These are phyloP conservation scores for Ogataea sp. DNA, from an alignment of 805 yeast genomes.

Conservation along the genomic window DNA sequence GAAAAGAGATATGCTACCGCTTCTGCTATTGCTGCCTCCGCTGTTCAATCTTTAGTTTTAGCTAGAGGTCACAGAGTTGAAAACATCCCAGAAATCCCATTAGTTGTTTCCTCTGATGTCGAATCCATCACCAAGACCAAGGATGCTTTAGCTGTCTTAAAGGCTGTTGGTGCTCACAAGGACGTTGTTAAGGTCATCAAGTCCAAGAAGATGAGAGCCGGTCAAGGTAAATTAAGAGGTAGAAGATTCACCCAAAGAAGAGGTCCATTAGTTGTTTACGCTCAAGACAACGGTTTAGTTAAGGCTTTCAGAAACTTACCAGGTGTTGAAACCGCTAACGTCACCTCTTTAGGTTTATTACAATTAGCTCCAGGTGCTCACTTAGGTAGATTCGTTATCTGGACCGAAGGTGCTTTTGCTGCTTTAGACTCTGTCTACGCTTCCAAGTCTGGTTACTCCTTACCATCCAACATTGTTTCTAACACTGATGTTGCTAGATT, in stretches of 20 bases:
- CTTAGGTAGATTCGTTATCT: conserved; percentile 98
- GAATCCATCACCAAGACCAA: conserved; percentile 94
- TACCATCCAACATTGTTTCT: conserved; percentile 91
- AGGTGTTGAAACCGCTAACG: conserved; percentile 97
- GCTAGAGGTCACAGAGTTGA: conserved; percentile 99
- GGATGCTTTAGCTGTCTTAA: conserved; percentile 96
- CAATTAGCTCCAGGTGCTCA: conserved; percentile 99
- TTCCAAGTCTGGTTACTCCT: conserved; percentile 79
- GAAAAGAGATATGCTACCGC: conserved; percentile 99
- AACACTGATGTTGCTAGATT: conserved; percentile 95
- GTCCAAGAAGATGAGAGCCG: conserved; percentile 98
- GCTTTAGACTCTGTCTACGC: conserved; percentile 95
- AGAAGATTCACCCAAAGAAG: conserved; percentile 99
- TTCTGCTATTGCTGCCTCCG: conserved; percentile 98
- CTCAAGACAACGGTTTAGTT: conserved; percentile 94
- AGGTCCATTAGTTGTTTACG: conserved; percentile 98
- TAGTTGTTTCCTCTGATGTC: conserved; percentile 88
- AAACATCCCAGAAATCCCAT: conserved; percentile 96
- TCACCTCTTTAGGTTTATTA: conserved; percentile 85
- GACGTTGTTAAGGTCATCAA: conserved; percentile 97
- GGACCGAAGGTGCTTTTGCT: conserved; percentile 99
- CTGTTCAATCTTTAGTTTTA: conserved; percentile 94
- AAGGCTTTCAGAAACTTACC: conserved; percentile 99
- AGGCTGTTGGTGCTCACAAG: conserved; percentile 98
- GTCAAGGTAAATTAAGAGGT: conserved; percentile 99